Conservation (phyloP, 768 basidiomycete species). For the Steccherinum ochraceum region DNA sequence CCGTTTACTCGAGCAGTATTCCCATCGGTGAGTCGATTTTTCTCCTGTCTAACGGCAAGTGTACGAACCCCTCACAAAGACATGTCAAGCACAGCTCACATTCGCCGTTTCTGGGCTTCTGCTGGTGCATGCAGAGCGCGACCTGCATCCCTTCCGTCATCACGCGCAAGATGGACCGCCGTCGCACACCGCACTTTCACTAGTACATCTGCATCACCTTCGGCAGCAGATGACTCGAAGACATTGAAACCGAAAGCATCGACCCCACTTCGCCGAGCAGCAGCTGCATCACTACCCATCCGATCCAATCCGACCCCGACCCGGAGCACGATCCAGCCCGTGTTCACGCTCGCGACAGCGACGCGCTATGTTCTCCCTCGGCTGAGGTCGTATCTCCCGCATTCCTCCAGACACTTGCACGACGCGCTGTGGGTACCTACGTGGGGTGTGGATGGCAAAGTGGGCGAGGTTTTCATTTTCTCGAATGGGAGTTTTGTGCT, state of each 20-base stretch:
- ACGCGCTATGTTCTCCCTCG: slow-evolving; percentile 72
- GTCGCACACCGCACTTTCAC: not conserved
- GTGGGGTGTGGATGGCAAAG: slow-evolving; percentile 46
- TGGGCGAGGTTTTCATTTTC: slow-evolving; percentile 88
- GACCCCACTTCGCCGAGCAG: slow-evolving; percentile 75
- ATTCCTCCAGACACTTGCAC: slow-evolving; percentile 53
- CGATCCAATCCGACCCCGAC: slow-evolving; percentile 85
- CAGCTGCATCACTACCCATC: slow-evolving; percentile 80
- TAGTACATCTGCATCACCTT: not conserved
- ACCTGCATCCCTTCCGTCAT: too few species aligned
- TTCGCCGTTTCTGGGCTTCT: not conserved
- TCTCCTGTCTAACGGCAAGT: not conserved
- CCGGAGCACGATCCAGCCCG: slow-evolving; percentile 68
- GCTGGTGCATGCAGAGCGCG: not conserved
- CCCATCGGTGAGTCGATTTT: not conserved
- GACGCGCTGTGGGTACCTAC: slow-evolving; percentile 78
- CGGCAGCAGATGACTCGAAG: slow-evolving; percentile 25
- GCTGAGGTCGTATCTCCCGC: slow-evolving; percentile 48
- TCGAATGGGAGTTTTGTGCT: slow-evolving; percentile 84
- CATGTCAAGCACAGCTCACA: not conserved
- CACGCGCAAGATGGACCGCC: not conserved
- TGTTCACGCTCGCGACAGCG: slow-evolving; percentile 82
- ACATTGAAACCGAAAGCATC: slow-evolving; percentile 70
- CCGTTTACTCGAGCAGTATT: too few species aligned
- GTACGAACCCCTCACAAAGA: not conserved